Base-by-base conservation (phyloP, 2,329 filamentous ascomycete genomes). In the Penicillium sp. region DNA sequence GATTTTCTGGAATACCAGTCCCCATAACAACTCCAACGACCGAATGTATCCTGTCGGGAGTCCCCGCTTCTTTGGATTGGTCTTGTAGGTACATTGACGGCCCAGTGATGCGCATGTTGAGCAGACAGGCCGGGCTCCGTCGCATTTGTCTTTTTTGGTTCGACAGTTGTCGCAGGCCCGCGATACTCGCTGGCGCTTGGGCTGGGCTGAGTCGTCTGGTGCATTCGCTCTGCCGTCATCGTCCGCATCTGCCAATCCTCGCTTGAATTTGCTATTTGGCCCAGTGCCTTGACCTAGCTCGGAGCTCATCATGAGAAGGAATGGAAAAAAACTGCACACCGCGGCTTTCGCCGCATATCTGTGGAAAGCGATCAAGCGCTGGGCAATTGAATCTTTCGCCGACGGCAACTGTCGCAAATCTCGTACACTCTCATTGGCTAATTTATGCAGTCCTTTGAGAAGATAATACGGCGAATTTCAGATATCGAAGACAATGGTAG, bases 1-100 rank as follows among this genome's bases (percentile, higher is more conserved):
- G 33, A 82, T 76, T 46, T 79, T 78, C 50, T 81, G 76, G 51
- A 88, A 84, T 1, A 86, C 69, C 73, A 82, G 82, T 9, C 82
- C 83, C 46, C 86, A 74, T 8, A 83, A 78, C 38, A 86, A 67
- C 65, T 90, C 86, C 13, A 90, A 73, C 0, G 84, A 85, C 32
- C 85, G 79, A 46, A 90, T 84, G 61, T 90, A 89, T 12, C 87
- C 86, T n/a, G 86, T 86, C 58, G 86, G 86, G 9, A 90, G 81
- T 4, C 87, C 86, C 53, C 86, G 77, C 65, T 89, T 89, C 67
- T 88, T 88, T 6, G 84, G 82, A 46, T 81, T 82, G 46, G 84
- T 78, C 52, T 85, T 81, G 64, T 90, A 90, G 12, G 83, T 83
- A 65, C 87, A 90, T 32, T 74, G 66, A 42, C 85, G 76, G 46